Conservation (phyloP, 2,329 filamentous ascomycete genomes). For the Neofusicoccum umdonicola region DNA sequence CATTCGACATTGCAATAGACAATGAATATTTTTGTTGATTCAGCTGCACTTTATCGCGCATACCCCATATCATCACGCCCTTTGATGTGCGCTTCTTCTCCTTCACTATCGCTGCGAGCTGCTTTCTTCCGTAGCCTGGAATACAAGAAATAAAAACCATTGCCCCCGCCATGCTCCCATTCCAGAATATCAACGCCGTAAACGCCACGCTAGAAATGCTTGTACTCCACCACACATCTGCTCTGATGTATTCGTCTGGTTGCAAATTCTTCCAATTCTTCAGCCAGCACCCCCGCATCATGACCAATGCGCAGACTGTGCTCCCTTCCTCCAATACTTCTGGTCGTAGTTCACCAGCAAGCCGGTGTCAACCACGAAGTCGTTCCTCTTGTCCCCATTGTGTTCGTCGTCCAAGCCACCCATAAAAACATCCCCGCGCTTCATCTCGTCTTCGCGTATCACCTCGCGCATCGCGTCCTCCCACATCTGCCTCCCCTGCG, state of each 20-base stretch:
- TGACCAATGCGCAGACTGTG: conserved; percentile 30
- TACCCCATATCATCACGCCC: too few species aligned
- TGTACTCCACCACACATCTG: background rate
- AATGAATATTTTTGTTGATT: too few species aligned
- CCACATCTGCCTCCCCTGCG: conserved; percentile 51
- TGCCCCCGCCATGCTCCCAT: background rate
- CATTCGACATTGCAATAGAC: too few species aligned
- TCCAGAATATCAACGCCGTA: conserved; percentile 22
- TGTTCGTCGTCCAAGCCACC: conserved; percentile 21
- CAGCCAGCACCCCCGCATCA: background rate
- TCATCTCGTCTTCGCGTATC: conserved; percentile 38
- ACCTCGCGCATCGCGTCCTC: conserved; percentile 56
- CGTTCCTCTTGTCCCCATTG: conserved; percentile 19
- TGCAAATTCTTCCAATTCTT: background rate
- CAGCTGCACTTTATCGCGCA: too few species aligned
- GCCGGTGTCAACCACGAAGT: conserved; percentile 32
- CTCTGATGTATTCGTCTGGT: background rate
- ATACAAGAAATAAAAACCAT: background rate
- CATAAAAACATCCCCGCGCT: conserved; percentile 19
- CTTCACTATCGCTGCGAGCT: background rate
- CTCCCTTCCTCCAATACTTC: conserved; percentile 54
- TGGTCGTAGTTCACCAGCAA: conserved; percentile 60
- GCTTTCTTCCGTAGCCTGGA: too few species aligned
- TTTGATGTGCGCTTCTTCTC: background rate
- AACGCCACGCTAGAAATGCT: conserved; percentile 41